Percentiles rank a stretch among this genome's conserved stretches.
phyloP scores from a whole-genome alignment of 257 asterid species.

The Forsythia viridissima region DNA sequence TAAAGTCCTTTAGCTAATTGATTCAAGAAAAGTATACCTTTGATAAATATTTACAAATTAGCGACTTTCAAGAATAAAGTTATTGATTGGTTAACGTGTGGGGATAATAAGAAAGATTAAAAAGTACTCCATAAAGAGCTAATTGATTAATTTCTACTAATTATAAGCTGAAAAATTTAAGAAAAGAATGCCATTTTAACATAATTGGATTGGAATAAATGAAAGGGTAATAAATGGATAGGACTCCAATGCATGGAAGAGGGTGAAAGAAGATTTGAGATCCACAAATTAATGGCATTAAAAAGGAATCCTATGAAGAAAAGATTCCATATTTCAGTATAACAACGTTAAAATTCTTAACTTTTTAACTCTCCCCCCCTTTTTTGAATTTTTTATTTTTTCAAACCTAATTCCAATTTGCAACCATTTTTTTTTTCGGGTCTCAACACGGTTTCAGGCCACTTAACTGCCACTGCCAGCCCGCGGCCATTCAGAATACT shows the following conservation, averaged over 20 bases:
- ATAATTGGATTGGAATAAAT: conserved; percentile 22
- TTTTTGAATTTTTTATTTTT: neutral
- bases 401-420: neutral
- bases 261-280: conserved; percentile 14
- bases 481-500: too few relatives aligned
- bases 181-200: neutral
- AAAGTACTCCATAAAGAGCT: conserved; percentile 9
- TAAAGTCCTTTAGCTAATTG: neutral
- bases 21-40: neutral
- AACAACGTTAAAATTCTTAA: neutral
- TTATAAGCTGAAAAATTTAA: neutral
- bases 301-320: conserved; percentile 41
- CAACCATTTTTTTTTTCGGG: neutral
- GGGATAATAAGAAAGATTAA: conserved; percentile 34
- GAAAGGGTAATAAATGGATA: conserved; percentile 21
- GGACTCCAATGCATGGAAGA: conserved; percentile 31
- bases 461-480: too few relatives aligned
- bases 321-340: conserved; percentile 20
- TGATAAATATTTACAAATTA: neutral
- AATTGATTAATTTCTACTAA: conserved; percentile 16
- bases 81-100: conserved; percentile 33
- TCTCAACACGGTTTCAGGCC: too few relatives aligned
- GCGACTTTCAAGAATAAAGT: neutral
- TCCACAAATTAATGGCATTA: conserved; percentile 30
- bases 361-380: neutral